Percentiles rank a stretch among this genome's conserved stretches.
Conservation (phyloP, 768 basidiomycete genomes). For the Panus rudis region DNA sequence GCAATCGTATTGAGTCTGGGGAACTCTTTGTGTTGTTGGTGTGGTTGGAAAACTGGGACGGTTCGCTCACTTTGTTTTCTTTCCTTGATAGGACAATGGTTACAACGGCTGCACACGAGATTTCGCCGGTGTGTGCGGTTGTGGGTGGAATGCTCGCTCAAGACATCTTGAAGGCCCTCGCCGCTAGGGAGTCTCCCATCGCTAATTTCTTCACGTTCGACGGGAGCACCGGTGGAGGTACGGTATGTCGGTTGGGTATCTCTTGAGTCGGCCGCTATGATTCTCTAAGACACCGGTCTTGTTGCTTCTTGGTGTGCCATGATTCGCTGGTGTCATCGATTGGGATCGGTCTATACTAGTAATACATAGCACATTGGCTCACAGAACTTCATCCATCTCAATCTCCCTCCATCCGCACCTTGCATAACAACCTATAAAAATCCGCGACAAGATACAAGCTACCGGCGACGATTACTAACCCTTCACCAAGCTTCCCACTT, state of each 20-base stretch:
- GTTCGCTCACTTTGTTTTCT: too few species aligned
- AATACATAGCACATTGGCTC: not conserved
- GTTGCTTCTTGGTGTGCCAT: not conserved
- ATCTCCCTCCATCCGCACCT: not conserved
- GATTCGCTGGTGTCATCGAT: not conserved
- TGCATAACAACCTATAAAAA: constrained; percentile 53
- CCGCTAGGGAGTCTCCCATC: constrained; percentile 86
- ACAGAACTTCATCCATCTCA: too few species aligned
- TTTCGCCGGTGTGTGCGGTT: constrained; percentile 91
- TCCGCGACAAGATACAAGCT: constrained; percentile 95
- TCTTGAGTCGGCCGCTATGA: too few species aligned
- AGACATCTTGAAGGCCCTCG: constrained; percentile 88
- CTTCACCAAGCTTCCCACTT: constrained; percentile 12
- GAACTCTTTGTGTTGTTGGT: not conserved
- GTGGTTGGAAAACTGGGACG: too few species aligned
- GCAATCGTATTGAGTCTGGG: too few species aligned
- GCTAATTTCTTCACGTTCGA: constrained; percentile 91
- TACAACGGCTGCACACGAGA: constrained; percentile 71
- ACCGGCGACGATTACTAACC: constrained; percentile 70
- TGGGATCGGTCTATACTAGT: not conserved
- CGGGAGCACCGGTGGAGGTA: constrained; percentile 70
- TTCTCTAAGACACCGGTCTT: too few species aligned
- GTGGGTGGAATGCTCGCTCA: constrained; percentile 93
- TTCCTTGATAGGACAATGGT: constrained; percentile 47
- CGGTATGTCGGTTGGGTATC: constrained; percentile 52